These are phyloP conservation scores for Dryadomyces quercus-mongolicae DNA, from an alignment of 2,329 filamentous ascomycete genomes.

Conservation along the genomic window DNA sequence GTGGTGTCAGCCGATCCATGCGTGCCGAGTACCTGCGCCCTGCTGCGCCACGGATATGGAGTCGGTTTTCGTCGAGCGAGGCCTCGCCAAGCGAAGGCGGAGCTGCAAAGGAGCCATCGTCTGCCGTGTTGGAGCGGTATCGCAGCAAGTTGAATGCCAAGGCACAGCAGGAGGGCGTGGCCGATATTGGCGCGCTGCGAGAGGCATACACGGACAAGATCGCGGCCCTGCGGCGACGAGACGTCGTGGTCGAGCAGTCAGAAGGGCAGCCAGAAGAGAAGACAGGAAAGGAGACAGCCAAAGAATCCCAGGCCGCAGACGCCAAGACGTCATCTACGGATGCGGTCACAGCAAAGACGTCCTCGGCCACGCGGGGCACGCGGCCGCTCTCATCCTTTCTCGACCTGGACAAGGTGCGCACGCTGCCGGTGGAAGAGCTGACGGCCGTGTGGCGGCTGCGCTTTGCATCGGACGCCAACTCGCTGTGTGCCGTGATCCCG, in stretches of 20 bases:
- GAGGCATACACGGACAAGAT: conserved; percentile 81
- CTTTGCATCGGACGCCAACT: conserved; percentile 59
- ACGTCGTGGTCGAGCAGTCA: conserved; percentile 35
- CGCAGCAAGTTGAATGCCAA: conserved; percentile 73
- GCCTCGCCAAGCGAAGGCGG: background rate
- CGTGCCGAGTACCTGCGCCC: no score
- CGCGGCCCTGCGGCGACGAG: conserved; percentile 52
- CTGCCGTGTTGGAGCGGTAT: conserved; percentile 69
- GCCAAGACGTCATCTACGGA: no score
- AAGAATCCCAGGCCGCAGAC: no score
- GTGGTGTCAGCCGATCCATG: no score
- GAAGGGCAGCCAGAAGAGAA: background rate
- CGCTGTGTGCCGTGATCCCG: conserved; percentile 76
- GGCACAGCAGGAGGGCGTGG: conserved; percentile 59
- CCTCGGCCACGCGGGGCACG: conserved; percentile 17
- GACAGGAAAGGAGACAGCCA: no score
- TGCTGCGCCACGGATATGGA: background rate
- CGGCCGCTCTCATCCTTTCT: conserved; percentile 42
- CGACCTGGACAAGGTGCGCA: conserved; percentile 65
- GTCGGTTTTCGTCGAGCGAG: background rate
- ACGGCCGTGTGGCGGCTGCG: conserved; percentile 82
- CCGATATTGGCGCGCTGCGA: conserved; percentile 64
- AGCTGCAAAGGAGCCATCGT: conserved; percentile 13
- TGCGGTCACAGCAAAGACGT: no score
- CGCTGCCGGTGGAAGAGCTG: conserved; percentile 69